A percentile compares a stretch with the other conserved stretches of the same genome.
These are phyloP conservation scores for Penicillium sp. DNA, from an alignment of 2,329 filamentous ascomycete genomes.

Conservation along the genomic window DNA sequence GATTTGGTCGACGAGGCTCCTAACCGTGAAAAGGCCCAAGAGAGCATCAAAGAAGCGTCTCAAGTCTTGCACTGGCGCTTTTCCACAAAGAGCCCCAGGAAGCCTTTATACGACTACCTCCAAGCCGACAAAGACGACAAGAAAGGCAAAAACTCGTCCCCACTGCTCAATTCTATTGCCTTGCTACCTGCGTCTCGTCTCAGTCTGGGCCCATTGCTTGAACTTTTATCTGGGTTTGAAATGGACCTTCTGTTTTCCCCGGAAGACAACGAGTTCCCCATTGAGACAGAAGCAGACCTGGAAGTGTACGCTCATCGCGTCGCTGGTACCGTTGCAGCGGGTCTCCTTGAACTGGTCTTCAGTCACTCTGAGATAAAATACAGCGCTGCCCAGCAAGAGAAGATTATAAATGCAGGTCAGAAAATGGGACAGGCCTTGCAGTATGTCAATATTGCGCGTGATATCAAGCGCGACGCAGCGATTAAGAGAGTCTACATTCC, in stretches of 20 bases:
- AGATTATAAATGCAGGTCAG: conserved; percentile 40
- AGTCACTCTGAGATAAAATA: conserved; percentile 50
- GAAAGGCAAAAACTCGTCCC: background rate
- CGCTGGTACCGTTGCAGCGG: conserved; percentile 73
- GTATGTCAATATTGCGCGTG: conserved; percentile 77
- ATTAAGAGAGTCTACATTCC: conserved; percentile 74
- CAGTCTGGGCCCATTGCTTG: conserved; percentile 3
- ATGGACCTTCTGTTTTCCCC: conserved; percentile 50
- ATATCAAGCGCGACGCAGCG: conserved; percentile 70
- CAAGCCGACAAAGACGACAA: conserved; percentile 61
- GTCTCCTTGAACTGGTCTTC: conserved; percentile 71
- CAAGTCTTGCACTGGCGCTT: conserved; percentile 55
- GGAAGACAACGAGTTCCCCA: conserved; percentile 56
- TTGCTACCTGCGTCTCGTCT: conserved; percentile 3
- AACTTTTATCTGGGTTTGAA: conserved; percentile 2
- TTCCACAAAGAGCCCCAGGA: conserved; percentile 63
- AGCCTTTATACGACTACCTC: conserved; percentile 68
- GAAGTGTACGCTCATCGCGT: conserved; percentile 70
- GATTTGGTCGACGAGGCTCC: conserved; percentile 72
- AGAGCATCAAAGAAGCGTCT: conserved; percentile 1
- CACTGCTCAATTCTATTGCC: conserved; percentile 1
- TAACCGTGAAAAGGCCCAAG: conserved; percentile 34
- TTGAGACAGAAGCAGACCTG: conserved; percentile 64
- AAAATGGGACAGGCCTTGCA: conserved; percentile 76
- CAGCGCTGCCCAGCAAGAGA: conserved; percentile 39